Percentiles rank a stretch among this genome's conserved stretches.
Evolutionary conservation across 1,284 basidiomycete genomes (phyloP).

Genomic region (Irpex sp.): DNA sequence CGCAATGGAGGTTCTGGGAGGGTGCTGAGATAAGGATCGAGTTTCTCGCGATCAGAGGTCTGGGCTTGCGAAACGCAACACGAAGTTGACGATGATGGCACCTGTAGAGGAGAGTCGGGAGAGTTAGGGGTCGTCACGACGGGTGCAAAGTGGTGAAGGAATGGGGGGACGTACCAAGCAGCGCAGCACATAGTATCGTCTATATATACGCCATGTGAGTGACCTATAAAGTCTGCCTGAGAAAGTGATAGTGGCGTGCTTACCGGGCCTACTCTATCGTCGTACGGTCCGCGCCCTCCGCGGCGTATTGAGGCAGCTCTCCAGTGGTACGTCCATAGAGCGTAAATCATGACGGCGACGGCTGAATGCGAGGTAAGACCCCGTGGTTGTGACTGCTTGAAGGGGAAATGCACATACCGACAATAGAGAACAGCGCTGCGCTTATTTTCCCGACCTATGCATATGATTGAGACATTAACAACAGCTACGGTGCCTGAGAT

Average conservation of each 20-base stretch:
- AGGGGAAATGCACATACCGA: conserved; percentile 46
- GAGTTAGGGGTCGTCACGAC: neutral
- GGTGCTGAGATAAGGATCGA: neutral
- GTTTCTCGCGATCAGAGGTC: conserved; percentile 13
- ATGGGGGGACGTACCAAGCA: conserved; percentile 57
- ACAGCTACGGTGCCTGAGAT: neutral
- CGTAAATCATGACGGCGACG: conserved; percentile 96
- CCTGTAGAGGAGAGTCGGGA: conserved; percentile 38
- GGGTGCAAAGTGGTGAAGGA: neutral
- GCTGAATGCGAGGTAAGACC: conserved; percentile 41
- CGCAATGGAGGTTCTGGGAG: neutral
- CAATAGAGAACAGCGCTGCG: conserved; percentile 87
- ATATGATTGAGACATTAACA: neutral
- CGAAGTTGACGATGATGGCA: conserved; percentile 86
- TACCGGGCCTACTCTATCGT: conserved; percentile 87
- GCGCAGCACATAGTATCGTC: conserved; percentile 83
- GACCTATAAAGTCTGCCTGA: conserved; percentile 2
- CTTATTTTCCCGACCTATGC: conserved; percentile 82
- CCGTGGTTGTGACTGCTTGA: neutral
- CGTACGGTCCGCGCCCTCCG: conserved; percentile 92
- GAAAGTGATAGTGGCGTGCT: conserved; percentile 28
- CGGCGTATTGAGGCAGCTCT: conserved; percentile 89
- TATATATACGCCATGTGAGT: conserved; percentile 26
- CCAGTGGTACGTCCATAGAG: conserved; percentile 94
- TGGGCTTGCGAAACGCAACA: conserved; percentile 63